phyloP scores from a whole-genome alignment of 768 basidiomycete species.

The Termitomyces sp. region DNA sequence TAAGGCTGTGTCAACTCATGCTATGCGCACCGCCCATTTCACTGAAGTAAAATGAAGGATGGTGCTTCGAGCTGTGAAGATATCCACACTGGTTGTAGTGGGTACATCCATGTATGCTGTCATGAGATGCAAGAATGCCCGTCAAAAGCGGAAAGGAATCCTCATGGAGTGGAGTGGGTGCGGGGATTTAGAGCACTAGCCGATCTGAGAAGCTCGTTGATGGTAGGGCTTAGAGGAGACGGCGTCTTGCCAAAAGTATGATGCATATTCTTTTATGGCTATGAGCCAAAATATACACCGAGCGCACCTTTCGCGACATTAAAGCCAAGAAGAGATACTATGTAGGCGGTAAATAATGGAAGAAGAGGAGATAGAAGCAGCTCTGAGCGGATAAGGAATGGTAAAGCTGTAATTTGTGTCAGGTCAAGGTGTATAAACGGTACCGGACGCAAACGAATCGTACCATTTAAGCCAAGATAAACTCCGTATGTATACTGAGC shows the following conservation, averaged over 20 bases:
- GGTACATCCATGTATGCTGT: not conserved
- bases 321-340: slow-evolving; percentile 85
- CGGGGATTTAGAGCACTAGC: not conserved
- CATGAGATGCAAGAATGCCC: not conserved
- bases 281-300: slow-evolving; percentile 68
- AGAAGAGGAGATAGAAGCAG: slow-evolving; percentile 87
- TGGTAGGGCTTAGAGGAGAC: not conserved
- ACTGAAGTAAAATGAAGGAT: not conserved
- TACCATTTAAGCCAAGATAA: slow-evolving; percentile 82
- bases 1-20: not conserved
- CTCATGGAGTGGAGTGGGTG: not conserved
- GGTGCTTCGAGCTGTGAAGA: not conserved
- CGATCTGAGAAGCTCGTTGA: not conserved
- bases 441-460: not conserved
- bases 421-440: slow-evolving; percentile 9
- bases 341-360: slow-evolving; percentile 82
- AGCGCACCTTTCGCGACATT: slow-evolving; percentile 87
- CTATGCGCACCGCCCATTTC: not conserved
- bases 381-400: slow-evolving; percentile 89
- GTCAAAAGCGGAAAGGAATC: not conserved
- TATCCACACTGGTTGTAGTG: not conserved
- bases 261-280: slow-evolving; percentile 5
- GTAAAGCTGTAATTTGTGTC: slow-evolving; percentile 57
- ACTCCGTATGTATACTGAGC: slow-evolving; percentile 91
- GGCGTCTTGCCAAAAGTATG: not conserved